Percentiles rank a stretch among this genome's conserved stretches.
Evolutionary conservation across 75 land plant species (phyloP).

Genomic region (Pinus taeda): DNA sequence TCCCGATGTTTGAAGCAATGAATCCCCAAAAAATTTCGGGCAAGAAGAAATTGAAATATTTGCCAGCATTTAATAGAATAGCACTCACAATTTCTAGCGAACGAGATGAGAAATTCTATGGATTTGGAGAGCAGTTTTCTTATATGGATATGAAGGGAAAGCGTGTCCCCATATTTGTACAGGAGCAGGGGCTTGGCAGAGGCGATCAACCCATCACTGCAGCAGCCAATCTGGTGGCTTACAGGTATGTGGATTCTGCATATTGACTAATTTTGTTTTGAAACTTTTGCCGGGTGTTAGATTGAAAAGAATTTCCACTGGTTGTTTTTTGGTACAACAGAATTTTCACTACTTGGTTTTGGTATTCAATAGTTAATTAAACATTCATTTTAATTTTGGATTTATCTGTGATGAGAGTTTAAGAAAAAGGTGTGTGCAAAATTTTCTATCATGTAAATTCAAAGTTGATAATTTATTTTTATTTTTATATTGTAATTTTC

Average conservation of each 20-base stretch:
- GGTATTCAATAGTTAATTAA: no score
- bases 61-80: constrained; percentile 52
- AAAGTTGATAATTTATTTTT: no score
- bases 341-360: no score
- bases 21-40: not conserved
- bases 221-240: constrained; percentile 80
- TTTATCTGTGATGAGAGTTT: no score
- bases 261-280: not conserved
- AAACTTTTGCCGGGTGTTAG: no score
- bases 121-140: constrained; percentile 96
- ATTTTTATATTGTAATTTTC: no score
- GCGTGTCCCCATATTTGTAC: constrained; percentile 89
- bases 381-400: no score
- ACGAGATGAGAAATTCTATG: constrained; percentile 69
- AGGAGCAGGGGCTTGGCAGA: constrained; percentile 95
- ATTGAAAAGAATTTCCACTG: no score
- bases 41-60: constrained; percentile 3
- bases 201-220: constrained; percentile 97
- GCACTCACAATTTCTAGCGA: constrained; percentile 65
- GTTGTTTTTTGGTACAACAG: no score
- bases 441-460: no score
- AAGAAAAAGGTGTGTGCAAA: no score
- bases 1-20: constrained; percentile 15
- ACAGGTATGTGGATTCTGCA: constrained; percentile 48
- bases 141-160: constrained; percentile 82